Evolutionary conservation across 2,329 filamentous ascomycete genomes (phyloP), one percentile per base, ranked within the genome.

Genomic region (Aspergillus persii): DNA sequence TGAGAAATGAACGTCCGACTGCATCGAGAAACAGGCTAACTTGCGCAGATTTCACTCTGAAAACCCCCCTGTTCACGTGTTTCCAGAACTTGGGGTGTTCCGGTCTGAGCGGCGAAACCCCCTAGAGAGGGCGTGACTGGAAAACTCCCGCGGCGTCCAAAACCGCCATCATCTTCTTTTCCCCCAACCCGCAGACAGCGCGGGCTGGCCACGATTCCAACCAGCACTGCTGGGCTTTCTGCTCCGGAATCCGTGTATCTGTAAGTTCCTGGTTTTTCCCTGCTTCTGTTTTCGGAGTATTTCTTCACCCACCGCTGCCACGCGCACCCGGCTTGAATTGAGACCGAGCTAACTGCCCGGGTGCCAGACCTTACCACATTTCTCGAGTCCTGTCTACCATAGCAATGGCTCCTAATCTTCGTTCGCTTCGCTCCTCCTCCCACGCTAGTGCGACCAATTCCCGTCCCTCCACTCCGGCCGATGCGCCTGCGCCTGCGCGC

Each of bases 351-450:
- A 68, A 74, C 64, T 41, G 41, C 46, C 55, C 41, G 46, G 50
- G 49, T 31, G 47, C 26, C 59, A 69, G 66, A 50, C 59, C 50
- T 60, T 60, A 50, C 36, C 61, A 62, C 36, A 60, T 59, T 58
- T 54, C 50, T 62, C 56, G 59, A 66, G 63, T 64, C 63, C 63
- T 63, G 57, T 52, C 39, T 59, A n/a, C 56, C 55, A 61, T 60
- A 63, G 63, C 59, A 59, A 75, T 75, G 73, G 68, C 72, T 67
- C 71, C 68, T 62, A 72, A 69, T 57, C 70, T 74, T 60, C 73
- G 72, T 41, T 73, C 71, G 26, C 70, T 74, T 60, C 73, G 72
- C 41, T 73, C 71, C 18, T 65, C 69, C 46, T 73, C 73, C 59
- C 69, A 68, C 61, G 66, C 65, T 58, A 65, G 63, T 54, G 68